Evolutionary conservation across 2,329 filamentous ascomycete genomes (phyloP).

Genomic region (Colletotrichum eremochloae): DNA sequence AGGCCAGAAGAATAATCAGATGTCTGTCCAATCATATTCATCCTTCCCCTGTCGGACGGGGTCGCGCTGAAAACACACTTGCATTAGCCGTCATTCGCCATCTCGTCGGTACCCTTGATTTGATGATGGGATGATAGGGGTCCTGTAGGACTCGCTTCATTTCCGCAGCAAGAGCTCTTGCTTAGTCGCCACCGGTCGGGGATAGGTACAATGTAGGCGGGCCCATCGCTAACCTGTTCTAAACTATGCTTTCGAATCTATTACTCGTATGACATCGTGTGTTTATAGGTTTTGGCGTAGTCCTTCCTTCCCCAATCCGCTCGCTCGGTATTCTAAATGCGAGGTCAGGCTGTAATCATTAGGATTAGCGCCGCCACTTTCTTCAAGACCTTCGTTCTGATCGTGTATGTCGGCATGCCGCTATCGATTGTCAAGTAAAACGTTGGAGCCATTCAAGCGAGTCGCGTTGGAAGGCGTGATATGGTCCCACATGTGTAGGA

Average conservation of each 20-base stretch:
- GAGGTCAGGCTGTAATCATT: background rate
- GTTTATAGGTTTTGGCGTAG: background rate
- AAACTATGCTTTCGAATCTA: background rate
- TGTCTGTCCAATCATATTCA: conserved; percentile 1
- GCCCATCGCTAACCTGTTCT: background rate
- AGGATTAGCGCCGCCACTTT: background rate
- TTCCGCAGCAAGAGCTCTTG: background rate
- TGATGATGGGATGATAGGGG: conserved; percentile 1
- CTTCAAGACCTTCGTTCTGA: background rate
- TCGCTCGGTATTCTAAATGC: background rate
- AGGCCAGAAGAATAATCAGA: conserved; percentile 1
- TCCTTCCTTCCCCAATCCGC: conserved; percentile 1
- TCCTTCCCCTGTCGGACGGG: background rate
- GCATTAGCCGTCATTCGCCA: conserved; percentile 25
- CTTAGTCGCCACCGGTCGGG: background rate
- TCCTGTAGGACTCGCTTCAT: background rate
- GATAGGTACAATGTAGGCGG: background rate
- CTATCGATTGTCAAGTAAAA: background rate
- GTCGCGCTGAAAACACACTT: conserved; percentile 15
- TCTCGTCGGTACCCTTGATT: background rate
- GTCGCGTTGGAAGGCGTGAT: background rate
- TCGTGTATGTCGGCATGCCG: background rate
- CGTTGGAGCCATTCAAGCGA: background rate
- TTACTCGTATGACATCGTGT: conserved; percentile 5
- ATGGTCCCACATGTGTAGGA: background rate